phyloP scores from a whole-genome alignment of 768 basidiomycete species.

The Tubosaeta sp. region DNA sequence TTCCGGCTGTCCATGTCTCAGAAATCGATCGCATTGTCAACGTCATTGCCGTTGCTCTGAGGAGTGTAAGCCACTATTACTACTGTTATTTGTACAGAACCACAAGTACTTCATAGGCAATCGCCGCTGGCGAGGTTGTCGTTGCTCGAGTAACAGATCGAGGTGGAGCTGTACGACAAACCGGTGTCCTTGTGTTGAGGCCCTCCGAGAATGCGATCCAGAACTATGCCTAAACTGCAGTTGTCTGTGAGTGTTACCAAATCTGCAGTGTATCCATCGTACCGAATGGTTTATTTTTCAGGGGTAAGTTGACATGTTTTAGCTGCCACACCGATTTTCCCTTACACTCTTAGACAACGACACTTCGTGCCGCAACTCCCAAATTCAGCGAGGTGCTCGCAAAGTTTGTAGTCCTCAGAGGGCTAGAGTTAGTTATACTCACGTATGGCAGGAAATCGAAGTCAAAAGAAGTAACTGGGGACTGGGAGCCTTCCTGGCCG shows the following conservation, averaged over 20 bases:
- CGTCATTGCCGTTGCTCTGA: constrained; percentile 49
- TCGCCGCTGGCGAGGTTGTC: constrained; percentile 56
- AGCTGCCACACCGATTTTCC: not conserved
- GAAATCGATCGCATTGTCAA: constrained; percentile 50
- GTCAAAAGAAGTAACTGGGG: constrained; percentile 47
- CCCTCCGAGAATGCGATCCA: constrained; percentile 63
- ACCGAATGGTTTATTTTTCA: constrained; percentile 5
- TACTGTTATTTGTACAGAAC: not conserved
- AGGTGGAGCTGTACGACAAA: constrained; percentile 33
- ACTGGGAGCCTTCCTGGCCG: constrained; percentile 49
- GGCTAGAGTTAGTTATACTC: constrained; percentile 1
- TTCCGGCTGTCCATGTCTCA: constrained; percentile 46
- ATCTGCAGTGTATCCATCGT: not conserved
- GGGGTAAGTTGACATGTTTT: constrained; percentile 19
- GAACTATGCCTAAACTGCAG: constrained; percentile 54
- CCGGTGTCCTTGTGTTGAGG: constrained; percentile 50
- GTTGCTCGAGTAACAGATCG: constrained; percentile 34
- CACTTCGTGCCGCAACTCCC: constrained; percentile 44
- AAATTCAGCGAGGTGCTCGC: constrained; percentile 40
- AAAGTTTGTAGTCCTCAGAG: constrained; percentile 35
- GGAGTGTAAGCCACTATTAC: constrained; percentile 39
- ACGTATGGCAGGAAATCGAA: constrained; percentile 34
- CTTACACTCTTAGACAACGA: constrained; percentile 22
- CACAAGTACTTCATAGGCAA: constrained; percentile 35
- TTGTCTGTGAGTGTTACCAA: constrained; percentile 37